Evolutionary conservation across 208 protist genomes (phyloP), one percentile per base, ranked within the genome.

Genomic region (Trypanosoma lewisi): DNA sequence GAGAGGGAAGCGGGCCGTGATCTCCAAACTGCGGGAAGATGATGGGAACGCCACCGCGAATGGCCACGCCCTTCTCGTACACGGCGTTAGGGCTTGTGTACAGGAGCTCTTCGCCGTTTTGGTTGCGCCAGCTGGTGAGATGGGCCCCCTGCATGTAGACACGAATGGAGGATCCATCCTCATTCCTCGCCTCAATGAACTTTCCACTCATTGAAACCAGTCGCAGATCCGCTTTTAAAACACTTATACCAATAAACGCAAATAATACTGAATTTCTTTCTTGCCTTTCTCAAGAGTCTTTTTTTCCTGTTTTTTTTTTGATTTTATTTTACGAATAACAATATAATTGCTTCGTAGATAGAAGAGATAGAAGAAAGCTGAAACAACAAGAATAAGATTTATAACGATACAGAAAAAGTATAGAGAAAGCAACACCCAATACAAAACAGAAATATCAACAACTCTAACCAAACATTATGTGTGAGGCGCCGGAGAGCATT

Each of bases 21-120:
- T 73, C 70, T 57, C 74, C 71, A 73, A 97, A 97, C 75, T 97
- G 91, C 1, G 91, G 91, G 42, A 91, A 97, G 57, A 91, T 90
- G 17, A 97, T 62, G 41, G 91, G 91, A 45, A 97, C 87, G 7
- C 91, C 91, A 57, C 91, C 91, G 34, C 91, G 87, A 21, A 97
- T 81, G 4, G 91, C 70, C 33, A 81, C 80, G 23, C 77, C 74
- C 21, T 89, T 71, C 50, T 74, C 70, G 42, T 82, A 93, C 14
- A 90, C 67, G n/a, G 91, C 82, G 2, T 78, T 82, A 6, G 86
- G 85, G 65, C 83, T 92, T 51, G 89, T 78, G 75, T 91, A 97
- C 0, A 97, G 66, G 52, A 83, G 51, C 55, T 94, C 89, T 19
- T 81, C 68, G 23, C 85, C 85, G 34, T 73, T 66, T 6, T 33